Evolutionary conservation across 2,329 filamentous ascomycete species (phyloP).

Genomic region (Parastagonospora avenae): DNA sequence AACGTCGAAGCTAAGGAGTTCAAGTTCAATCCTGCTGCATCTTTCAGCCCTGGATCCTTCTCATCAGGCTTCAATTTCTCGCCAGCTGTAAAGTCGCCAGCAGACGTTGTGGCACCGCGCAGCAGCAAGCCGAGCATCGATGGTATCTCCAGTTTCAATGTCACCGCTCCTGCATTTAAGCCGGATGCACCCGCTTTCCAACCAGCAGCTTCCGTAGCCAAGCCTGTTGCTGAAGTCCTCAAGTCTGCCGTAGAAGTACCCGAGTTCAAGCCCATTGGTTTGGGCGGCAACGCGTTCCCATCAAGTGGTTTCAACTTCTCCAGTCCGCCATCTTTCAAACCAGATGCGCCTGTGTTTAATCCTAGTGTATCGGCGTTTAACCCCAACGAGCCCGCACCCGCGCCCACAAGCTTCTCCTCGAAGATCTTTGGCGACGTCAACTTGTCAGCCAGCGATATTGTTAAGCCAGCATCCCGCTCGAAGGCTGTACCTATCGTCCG

Average conservation of each 20-base stretch:
- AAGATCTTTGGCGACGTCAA: conserved; percentile 51
- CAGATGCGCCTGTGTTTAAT: conserved; percentile 76
- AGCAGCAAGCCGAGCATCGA: conserved; percentile 46
- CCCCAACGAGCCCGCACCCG: conserved; percentile 24
- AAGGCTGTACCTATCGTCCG: conserved; percentile 84
- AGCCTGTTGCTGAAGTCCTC: conserved; percentile 30
- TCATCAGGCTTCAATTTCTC: conserved; percentile 51
- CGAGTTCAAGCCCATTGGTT: conserved; percentile 16
- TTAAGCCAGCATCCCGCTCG: conserved; percentile 71
- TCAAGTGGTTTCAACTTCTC: conserved; percentile 31
- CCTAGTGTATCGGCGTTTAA: conserved; percentile 30
- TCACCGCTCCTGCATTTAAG: conserved; percentile 72
- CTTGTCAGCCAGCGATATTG: conserved; percentile 64
- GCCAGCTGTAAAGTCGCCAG: conserved; percentile 49
- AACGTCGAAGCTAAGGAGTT: conserved; percentile 92
- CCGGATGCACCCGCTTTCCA: conserved; percentile 67
- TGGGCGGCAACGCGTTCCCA: conserved; percentile 17
- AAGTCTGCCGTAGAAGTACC: conserved; percentile 15
- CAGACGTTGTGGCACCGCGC: conserved; percentile 54
- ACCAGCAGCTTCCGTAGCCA: conserved; percentile 4
- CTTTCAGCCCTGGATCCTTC: conserved; percentile 55
- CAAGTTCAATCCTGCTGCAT: conserved; percentile 67
- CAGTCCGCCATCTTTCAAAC: conserved; percentile 44
- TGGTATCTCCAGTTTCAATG: conserved; percentile 63
- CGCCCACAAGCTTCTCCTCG: conserved; percentile 37